Conservation (phyloP, 768 basidiomycete genomes). For the Kwoniella europaea region DNA sequence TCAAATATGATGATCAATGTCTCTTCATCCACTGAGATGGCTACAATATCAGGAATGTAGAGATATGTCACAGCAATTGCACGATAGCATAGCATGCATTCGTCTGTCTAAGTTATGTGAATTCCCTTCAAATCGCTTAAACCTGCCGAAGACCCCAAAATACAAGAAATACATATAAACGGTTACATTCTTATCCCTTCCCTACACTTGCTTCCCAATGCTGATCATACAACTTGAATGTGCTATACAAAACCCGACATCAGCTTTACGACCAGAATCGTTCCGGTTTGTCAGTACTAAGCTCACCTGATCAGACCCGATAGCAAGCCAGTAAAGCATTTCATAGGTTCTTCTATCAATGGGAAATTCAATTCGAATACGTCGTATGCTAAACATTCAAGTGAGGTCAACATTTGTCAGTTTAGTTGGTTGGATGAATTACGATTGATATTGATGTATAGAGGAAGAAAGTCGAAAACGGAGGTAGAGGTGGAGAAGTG, state of each 20-base stretch:
- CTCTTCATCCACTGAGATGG: too few relatives aligned
- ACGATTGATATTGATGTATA: neutral
- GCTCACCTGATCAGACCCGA: slow-evolving; percentile 46
- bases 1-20: too few relatives aligned
- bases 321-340: slow-evolving; percentile 44
- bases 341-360: slow-evolving; percentile 48
- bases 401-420: neutral
- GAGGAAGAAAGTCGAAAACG: neutral
- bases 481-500: neutral
- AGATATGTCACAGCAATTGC: too few relatives aligned
- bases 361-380: slow-evolving; percentile 41
- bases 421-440: too few relatives aligned
- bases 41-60: too few relatives aligned
- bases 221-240: slow-evolving; percentile 44
- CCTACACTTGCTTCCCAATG: slow-evolving; percentile 42
- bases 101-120: too few relatives aligned
- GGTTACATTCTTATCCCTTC: slow-evolving; percentile 28
- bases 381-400: slow-evolving; percentile 44
- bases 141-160: too few relatives aligned
- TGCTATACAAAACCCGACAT: slow-evolving; percentile 21
- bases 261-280: neutral
- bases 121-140: too few relatives aligned
- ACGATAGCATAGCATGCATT: too few relatives aligned
- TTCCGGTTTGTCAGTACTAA: too few relatives aligned
- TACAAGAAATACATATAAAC: too few relatives aligned